These are phyloP conservation scores for Metschnikowia lochheadii DNA, from an alignment of 805 yeast species.

Conservation along the genomic window DNA sequence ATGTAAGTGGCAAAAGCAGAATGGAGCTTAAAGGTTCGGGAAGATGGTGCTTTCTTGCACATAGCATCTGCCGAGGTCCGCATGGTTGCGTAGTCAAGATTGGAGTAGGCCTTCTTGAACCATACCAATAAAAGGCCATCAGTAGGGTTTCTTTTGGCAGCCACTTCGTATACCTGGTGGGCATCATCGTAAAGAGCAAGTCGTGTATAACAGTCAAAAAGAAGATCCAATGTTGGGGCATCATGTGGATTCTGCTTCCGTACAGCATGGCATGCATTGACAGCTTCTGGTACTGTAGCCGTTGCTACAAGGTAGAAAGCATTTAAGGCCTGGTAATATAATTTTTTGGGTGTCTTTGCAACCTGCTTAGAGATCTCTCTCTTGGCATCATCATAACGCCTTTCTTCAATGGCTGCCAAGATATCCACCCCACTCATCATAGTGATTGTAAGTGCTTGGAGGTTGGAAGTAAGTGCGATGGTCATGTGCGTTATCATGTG, in stretches of 20 bases:
- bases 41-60: constrained; percentile 10
- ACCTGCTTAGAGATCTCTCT: constrained; percentile 45
- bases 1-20: constrained; percentile 52
- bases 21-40: constrained; percentile 43
- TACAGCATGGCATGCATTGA: constrained; percentile 26
- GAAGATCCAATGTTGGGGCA: constrained; percentile 44
- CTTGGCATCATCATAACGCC: constrained; percentile 53
- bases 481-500: not conserved
- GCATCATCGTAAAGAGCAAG: constrained; percentile 34
- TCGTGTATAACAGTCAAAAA: constrained; percentile 43
- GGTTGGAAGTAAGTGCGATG: not conserved
- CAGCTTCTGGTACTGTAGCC: constrained; percentile 32
- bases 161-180: constrained; percentile 50
- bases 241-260: constrained; percentile 48
- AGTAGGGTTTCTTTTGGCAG: constrained; percentile 54
- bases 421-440: constrained; percentile 25
- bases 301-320: constrained; percentile 30
- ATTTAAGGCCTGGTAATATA: constrained; percentile 49
- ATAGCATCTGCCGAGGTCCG: constrained; percentile 46
- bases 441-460: not conserved
- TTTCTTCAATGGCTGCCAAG: constrained; percentile 45
- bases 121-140: constrained; percentile 47
- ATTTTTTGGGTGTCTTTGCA: constrained; percentile 52
- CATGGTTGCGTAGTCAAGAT: constrained; percentile 46
- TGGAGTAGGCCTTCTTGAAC: constrained; percentile 51